phyloP scores from a whole-genome alignment of 768 basidiomycete species.

The Guyanaporus albipodus region DNA sequence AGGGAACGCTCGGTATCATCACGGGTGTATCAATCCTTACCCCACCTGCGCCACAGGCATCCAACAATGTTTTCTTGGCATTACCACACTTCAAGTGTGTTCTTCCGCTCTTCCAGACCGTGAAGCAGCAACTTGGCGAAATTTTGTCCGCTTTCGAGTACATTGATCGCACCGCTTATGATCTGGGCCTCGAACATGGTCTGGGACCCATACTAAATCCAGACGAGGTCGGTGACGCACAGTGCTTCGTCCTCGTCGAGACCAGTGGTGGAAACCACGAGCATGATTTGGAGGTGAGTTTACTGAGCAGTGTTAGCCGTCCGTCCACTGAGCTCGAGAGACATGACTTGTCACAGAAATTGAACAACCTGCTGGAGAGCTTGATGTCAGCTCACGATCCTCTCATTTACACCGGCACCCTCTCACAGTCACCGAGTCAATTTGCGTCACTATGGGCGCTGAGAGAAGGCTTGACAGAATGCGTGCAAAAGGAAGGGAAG shows the following conservation, averaged over 20 bases:
- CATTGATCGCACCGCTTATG: constrained; percentile 83
- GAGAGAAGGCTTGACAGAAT: constrained; percentile 90
- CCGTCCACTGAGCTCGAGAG: constrained; percentile 7
- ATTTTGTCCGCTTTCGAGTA: constrained; percentile 98
- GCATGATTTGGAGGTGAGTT: constrained; percentile 85
- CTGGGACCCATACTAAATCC: constrained; percentile 73
- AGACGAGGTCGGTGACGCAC: constrained; percentile 69
- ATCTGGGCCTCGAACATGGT: constrained; percentile 79
- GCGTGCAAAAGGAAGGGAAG: constrained; percentile 89
- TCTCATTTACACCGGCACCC: constrained; percentile 83
- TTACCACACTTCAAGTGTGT: constrained; percentile 85
- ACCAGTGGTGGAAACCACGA: constrained; percentile 91
- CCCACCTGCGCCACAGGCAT: constrained; percentile 74
- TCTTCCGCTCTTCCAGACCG: constrained; percentile 76
- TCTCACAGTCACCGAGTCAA: constrained; percentile 88
- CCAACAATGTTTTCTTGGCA: constrained; percentile 90
- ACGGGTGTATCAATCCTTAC: constrained; percentile 95
- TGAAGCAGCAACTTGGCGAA: constrained; percentile 82
- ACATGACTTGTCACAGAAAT: constrained; percentile 60
- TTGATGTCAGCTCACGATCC: constrained; percentile 70
- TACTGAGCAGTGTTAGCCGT: constrained; percentile 2
- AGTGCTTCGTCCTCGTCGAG: constrained; percentile 90
- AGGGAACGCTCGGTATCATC: constrained; percentile 93
- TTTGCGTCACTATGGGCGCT: constrained; percentile 88
- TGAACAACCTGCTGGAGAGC: constrained; percentile 70